Conservation (phyloP, 176 grass and related monocot species). For the Bromus sterilis region DNA sequence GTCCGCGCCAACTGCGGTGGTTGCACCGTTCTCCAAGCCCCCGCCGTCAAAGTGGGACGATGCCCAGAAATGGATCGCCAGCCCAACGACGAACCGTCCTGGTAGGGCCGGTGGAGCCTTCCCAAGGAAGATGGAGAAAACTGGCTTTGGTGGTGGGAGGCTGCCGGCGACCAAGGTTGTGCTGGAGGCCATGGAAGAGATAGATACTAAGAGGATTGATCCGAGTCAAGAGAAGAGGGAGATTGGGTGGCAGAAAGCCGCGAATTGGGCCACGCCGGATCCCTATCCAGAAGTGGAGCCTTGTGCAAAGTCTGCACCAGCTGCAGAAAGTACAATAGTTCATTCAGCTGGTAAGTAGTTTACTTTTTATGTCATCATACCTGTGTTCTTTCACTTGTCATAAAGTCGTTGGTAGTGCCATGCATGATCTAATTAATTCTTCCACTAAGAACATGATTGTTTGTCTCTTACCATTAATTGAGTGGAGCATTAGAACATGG, state of each 20-base stretch:
- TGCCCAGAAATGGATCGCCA: conserved; percentile 98
- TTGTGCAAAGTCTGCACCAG: conserved; percentile 31
- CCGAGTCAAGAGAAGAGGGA: conserved; percentile 70
- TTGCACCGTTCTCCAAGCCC: conserved; percentile 69
- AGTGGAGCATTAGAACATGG: conserved; percentile 6
- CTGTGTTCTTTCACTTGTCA: neutral
- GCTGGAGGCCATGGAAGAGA: conserved; percentile 76
- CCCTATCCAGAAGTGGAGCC: conserved; percentile 48
- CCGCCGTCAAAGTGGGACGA: conserved; percentile 95
- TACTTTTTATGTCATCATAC: neutral
- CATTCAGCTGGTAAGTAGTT: conserved; percentile 62
- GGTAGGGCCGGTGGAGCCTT: conserved; percentile 22
- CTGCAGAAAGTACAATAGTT: conserved; percentile 32
- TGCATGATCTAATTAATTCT: neutral
- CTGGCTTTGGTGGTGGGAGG: conserved; percentile 24
- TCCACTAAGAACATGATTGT: neutral
- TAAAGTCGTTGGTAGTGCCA: neutral
- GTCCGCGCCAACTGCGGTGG: neutral
- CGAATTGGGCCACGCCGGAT: conserved; percentile 41
- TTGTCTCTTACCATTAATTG: neutral
- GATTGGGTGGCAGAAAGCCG: conserved; percentile 41
- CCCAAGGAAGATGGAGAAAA: conserved; percentile 48
- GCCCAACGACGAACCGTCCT: conserved; percentile 47
- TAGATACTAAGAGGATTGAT: conserved; percentile 85
- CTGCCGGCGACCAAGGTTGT: conserved; percentile 63